Evolutionary conservation across 2,329 filamentous ascomycete species (phyloP).

Genomic region (Aspergillus transmontanensis): DNA sequence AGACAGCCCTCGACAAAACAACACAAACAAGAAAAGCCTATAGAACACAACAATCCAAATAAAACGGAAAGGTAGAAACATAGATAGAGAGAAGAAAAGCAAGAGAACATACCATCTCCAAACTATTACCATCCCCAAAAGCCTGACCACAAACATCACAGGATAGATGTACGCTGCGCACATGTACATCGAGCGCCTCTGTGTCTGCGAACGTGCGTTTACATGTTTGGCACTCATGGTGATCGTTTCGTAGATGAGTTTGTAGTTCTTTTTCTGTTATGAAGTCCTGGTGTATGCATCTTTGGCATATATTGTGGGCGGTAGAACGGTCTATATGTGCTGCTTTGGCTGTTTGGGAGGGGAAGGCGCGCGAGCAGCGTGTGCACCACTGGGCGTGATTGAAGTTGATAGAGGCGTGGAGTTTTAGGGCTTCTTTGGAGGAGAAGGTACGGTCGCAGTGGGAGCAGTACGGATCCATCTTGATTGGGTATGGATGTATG

Average conservation of each 20-base stretch:
- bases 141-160: background rate
- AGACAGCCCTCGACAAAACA: too few species aligned
- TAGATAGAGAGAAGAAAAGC: background rate
- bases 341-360: background rate
- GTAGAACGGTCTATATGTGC: background rate
- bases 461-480: background rate
- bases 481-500: too few species aligned
- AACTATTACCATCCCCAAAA: background rate
- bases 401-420: background rate
- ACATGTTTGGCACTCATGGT: background rate
- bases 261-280: background rate
- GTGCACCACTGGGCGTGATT: background rate
- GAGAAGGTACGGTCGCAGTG: background rate
- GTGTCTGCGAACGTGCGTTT: background rate
- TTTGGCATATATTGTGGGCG: background rate
- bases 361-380: background rate
- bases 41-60: too few species aligned
- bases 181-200: background rate
- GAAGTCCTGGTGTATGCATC: background rate
- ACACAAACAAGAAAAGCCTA: too few species aligned
- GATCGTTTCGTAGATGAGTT: background rate
- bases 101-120: background rate
- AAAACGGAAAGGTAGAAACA: background rate
- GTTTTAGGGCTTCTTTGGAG: background rate
- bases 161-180: background rate